These are phyloP conservation scores for Grigorovia humatica DNA, from an alignment of 805 yeast genomes.

Conservation along the genomic window DNA sequence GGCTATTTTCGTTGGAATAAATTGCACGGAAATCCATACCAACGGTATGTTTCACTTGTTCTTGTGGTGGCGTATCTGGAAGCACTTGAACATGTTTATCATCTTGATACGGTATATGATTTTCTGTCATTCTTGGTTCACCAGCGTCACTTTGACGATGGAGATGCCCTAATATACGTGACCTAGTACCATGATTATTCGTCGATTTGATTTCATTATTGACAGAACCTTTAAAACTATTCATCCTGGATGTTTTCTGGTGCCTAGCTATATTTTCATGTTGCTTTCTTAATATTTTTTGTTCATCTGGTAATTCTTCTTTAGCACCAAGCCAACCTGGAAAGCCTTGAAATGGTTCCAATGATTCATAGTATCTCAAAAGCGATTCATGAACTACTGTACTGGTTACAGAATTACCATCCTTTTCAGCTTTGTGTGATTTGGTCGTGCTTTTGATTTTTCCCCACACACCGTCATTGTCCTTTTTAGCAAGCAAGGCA, in stretches of 20 bases:
- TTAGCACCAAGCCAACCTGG: constrained; percentile 31
- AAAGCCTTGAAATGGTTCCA: constrained; percentile 27
- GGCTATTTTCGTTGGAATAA: constrained; percentile 5
- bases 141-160: background rate
- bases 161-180: background rate
- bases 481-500: constrained; percentile 5
- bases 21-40: constrained; percentile 22
- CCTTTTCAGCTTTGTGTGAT: constrained; percentile 29
- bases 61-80: background rate
- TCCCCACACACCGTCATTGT: constrained; percentile 22
- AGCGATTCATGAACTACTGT: constrained; percentile 38
- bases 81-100: background rate
- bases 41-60: constrained; percentile 5
- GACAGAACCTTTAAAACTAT: background rate
- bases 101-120: background rate
- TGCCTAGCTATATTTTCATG: constrained; percentile 10
- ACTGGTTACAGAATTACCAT: constrained; percentile 33
- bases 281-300: constrained; percentile 23
- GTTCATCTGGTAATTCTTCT: constrained; percentile 26
- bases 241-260: background rate
- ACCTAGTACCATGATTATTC: constrained; percentile 1
- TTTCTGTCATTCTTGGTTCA: background rate
- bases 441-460: constrained; percentile 26
- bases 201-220: background rate
- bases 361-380: constrained; percentile 30